A percentile compares a stretch with the other conserved stretches of the same genome.
These are phyloP conservation scores for Echeveria elegans DNA, from an alignment of 164 flowering plant species.

Conservation along the genomic window DNA sequence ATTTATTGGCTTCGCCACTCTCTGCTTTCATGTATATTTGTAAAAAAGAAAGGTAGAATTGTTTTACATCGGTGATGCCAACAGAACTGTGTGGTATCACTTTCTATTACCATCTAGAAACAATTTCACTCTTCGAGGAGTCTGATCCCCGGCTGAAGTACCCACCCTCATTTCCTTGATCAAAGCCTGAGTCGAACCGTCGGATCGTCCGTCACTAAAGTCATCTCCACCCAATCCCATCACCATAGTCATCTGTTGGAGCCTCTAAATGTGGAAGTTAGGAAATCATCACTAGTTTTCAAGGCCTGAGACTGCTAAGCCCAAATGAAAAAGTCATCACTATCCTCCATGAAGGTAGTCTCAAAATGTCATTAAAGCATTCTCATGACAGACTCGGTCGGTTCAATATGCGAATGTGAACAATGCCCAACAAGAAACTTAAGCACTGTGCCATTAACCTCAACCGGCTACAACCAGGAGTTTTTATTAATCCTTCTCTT, in stretches of 20 bases:
- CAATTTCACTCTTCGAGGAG: too few species aligned
- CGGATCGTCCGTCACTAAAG: too few species aligned
- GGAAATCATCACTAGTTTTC: not conserved
- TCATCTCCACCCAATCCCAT: too few species aligned
- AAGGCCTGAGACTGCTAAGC: not conserved
- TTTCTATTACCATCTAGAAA: too few species aligned
- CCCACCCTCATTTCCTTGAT: too few species aligned
- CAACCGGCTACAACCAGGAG: conserved; percentile 23
- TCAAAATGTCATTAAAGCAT: conserved; percentile 13
- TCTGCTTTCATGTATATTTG: too few species aligned
- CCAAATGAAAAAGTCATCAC: not conserved
- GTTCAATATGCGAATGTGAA: conserved; percentile 6
- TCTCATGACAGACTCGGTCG: conserved; percentile 11
- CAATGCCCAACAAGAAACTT: conserved; percentile 14
- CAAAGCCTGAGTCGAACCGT: too few species aligned
- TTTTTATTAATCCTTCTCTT: conserved; percentile 17
- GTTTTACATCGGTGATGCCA: too few species aligned
- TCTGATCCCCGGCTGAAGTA: too few species aligned
- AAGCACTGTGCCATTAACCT: conserved; percentile 12
- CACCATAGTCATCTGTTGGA: not conserved
- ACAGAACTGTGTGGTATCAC: too few species aligned
- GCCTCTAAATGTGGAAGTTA: not conserved
- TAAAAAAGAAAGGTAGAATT: too few species aligned
- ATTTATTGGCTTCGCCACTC: too few species aligned
- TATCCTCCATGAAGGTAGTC: not conserved